Conservation (phyloP, 345 rosid genomes). For the Salix purpurea region DNA sequence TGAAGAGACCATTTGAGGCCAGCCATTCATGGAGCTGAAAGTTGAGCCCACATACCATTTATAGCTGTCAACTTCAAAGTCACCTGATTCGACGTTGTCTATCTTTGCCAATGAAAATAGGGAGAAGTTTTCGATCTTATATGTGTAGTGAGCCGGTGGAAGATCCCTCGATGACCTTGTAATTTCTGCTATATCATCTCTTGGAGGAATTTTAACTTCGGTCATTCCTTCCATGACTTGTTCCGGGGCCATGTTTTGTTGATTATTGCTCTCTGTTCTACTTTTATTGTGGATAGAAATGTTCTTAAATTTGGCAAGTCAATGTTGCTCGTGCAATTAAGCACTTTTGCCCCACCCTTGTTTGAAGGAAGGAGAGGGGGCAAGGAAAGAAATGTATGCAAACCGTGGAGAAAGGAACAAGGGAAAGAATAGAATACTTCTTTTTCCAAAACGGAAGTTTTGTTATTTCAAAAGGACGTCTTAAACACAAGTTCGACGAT, state of each 20-base stretch:
- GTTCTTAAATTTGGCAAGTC: not conserved
- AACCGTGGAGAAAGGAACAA: not conserved
- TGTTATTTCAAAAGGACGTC: not conserved
- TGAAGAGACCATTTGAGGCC: not conserved
- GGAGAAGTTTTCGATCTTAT: constrained; percentile 11
- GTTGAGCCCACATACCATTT: not conserved
- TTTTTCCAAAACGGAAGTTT: not conserved
- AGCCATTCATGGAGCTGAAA: not conserved
- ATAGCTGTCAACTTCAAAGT: not conserved
- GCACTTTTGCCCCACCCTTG: not conserved
- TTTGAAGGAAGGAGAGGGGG: not conserved
- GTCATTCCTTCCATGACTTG: not conserved
- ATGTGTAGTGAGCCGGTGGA: constrained; percentile 3
- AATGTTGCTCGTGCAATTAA: not conserved
- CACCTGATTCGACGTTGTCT: not conserved
- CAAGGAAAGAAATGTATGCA: not conserved
- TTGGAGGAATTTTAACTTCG: not conserved
- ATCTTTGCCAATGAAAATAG: not conserved
- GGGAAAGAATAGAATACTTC: not conserved
- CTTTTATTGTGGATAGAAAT: not conserved
- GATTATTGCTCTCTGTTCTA: not conserved
- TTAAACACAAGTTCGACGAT: accelerated
- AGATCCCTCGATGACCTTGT: not conserved
- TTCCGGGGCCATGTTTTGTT: not conserved
- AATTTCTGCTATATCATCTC: not conserved